These are phyloP conservation scores for Gossypium lobatum DNA, from an alignment of 441 rosid genomes.

Conservation along the genomic window DNA sequence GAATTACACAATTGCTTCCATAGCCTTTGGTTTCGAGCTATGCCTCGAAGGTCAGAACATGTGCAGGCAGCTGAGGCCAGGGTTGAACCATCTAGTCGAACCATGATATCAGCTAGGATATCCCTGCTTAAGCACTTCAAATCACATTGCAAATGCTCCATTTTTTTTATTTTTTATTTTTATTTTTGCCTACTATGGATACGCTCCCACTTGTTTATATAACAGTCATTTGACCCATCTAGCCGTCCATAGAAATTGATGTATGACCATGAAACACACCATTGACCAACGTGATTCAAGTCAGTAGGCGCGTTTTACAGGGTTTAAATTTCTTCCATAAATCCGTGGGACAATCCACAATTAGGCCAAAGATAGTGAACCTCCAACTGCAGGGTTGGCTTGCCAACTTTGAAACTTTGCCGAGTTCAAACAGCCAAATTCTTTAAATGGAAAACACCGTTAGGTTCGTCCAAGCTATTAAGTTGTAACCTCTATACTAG, in stretches of 20 bases:
- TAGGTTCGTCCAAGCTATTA: background rate
- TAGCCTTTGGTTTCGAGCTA: conserved; percentile 16
- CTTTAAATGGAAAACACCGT: background rate
- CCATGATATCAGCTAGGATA: conserved; percentile 19
- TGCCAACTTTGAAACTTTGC: background rate
- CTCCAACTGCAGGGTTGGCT: background rate
- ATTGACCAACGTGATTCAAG: background rate
- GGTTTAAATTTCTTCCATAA: background rate
- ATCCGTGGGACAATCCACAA: background rate
- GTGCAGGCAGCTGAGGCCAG: conserved; percentile 29
- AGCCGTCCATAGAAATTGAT: background rate
- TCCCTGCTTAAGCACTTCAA: conserved; percentile 22
- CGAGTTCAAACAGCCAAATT: background rate
- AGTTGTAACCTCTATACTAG: background rate
- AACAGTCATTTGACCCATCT: background rate
- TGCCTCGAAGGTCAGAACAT: conserved; percentile 19
- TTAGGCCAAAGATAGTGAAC: background rate
- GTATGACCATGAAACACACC: background rate
- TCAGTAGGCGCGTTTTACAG: background rate
- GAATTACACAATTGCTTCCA: conserved; percentile 25
- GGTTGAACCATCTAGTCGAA: conserved; percentile 23
- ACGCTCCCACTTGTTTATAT: background rate
- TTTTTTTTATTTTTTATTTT: background rate
- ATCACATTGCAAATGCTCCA: conserved; percentile 5
- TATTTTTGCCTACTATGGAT: no score